Conservation (phyloP, 441 rosid species). For the Biscutella laevigata region DNA sequence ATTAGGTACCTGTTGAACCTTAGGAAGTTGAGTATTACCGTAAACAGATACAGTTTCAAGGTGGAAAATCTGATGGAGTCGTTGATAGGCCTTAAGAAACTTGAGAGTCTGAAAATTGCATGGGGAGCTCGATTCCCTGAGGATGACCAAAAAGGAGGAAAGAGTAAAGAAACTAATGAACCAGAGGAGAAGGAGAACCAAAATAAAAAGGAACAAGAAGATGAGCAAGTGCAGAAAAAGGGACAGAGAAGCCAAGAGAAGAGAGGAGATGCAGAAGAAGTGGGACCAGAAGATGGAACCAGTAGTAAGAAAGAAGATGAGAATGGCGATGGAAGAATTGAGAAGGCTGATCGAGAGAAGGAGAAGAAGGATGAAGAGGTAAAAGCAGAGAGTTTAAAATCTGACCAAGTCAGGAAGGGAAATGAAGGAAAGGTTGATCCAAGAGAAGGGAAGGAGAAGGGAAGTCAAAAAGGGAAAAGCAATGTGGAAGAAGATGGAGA, state of each 20-base stretch:
- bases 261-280: background rate
- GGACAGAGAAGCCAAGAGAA: slow-evolving; percentile 6
- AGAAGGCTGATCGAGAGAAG: background rate
- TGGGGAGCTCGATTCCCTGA: slow-evolving; percentile 33
- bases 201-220: slow-evolving; percentile 5
- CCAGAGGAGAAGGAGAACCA: background rate
- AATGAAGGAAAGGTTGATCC: no score
- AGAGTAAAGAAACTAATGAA: background rate
- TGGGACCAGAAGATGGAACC: background rate
- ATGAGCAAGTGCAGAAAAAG: background rate
- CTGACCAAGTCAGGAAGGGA: no score
- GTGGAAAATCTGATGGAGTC: slow-evolving; percentile 2
- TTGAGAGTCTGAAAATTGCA: slow-evolving; percentile 32
- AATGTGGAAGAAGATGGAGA: no score
- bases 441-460: no score
- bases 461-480: no score
- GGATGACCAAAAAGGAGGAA: background rate
- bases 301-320: background rate
- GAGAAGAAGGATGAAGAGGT: background rate
- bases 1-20: slow-evolving; percentile 18
- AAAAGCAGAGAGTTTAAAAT: slow-evolving; percentile 4
- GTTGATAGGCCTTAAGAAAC: slow-evolving; percentile 17
- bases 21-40: slow-evolving; percentile 34
- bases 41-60: slow-evolving; percentile 19
- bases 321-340: no score